A percentile compares a stretch with the other conserved stretches of the same genome.
phyloP scores from a whole-genome alignment of 2,329 filamentous ascomycete species.

The Colletotrichum spaethianum region DNA sequence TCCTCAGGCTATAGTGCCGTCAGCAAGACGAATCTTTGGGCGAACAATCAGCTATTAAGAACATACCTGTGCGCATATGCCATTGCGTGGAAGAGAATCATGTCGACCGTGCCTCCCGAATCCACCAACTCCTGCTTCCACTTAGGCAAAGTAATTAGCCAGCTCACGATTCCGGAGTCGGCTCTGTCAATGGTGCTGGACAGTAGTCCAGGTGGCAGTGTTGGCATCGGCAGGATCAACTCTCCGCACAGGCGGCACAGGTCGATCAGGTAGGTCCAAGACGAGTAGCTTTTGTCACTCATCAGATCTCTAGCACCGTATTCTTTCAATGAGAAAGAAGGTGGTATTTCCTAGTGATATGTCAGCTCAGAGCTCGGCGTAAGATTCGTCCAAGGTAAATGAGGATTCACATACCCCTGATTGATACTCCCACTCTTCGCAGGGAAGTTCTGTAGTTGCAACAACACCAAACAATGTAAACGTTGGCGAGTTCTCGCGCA shows the following conservation, averaged over 20 bases:
- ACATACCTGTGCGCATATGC: conserved; percentile 52
- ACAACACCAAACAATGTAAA: conserved; percentile 49
- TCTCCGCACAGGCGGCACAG: conserved; percentile 52
- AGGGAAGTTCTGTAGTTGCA: conserved; percentile 54
- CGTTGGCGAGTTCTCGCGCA: conserved; percentile 43
- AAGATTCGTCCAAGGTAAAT: conserved; percentile 20
- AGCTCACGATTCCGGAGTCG: conserved; percentile 55
- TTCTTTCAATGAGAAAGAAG: conserved; percentile 50
- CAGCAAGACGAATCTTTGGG: background rate
- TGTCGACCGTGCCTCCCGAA: conserved; percentile 53
- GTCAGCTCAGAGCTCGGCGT: background rate
- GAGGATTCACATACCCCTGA: conserved; percentile 51
- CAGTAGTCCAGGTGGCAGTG: conserved; percentile 45
- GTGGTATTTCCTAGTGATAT: conserved; percentile 50
- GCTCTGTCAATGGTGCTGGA: conserved; percentile 48
- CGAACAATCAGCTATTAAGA: background rate
- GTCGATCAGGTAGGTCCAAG: conserved; percentile 56
- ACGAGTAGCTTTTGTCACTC: conserved; percentile 54
- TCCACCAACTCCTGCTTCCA: conserved; percentile 57
- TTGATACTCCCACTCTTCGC: conserved; percentile 58
- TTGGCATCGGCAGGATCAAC: conserved; percentile 48
- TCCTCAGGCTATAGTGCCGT: conserved; percentile 21
- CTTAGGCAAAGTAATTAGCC: conserved; percentile 54
- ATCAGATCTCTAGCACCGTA: conserved; percentile 54
- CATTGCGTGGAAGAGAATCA: conserved; percentile 55